Base-by-base conservation (phyloP, 2,329 filamentous ascomycete species). In the Fusarium haematococcum region DNA sequence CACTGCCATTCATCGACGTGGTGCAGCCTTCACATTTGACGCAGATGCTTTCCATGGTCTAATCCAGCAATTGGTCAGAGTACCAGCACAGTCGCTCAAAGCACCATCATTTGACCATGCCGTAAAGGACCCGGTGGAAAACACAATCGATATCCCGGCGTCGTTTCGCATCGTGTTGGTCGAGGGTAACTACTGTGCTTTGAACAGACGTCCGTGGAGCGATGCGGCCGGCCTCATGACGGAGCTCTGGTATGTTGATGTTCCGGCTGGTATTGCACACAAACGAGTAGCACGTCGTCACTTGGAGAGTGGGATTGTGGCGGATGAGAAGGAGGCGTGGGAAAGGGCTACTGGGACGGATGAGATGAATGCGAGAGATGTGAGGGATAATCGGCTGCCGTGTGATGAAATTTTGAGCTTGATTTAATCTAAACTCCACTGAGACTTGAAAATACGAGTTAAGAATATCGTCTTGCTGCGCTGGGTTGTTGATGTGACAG, bases 311-410 rank as follows among this genome's bases (percentile, higher is more conserved):
- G 45, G 45, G 7, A 68, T 68, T 37, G 32, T 58, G 2, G 5
- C n/a, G 8, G 52, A 48, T 16, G 65, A 63, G n/a, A 9, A 60
- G 25, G 60, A 33, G 7, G 65, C 60, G 2, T 48, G 52, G 43
- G 43, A 68, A 7, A 25, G 65, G 25, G 54, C 43, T 13, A 64
- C 41, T 16, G 35, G 52, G 3, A 68, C 65, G 3, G 65, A 64
- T 35, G 41, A 59, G n/a, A 20, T 68, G n/a, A 68, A 68, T 30
- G 65, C 65, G 6, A 25, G 56, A 9, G 65, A 68, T 54, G 25
- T 68, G 10, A 10, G 33, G 8, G 41, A 63, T 10, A 68, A 68
- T 10, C 16, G 32, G 18, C 16, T 68, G 20, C n/a, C n/a, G 2
- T 23, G 23, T 25, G 23, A 50, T 50, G 45, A 50, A 27, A 9